Evolutionary conservation across 75 land plant species (phyloP).

Genomic region (Cunninghamia lanceolata): DNA sequence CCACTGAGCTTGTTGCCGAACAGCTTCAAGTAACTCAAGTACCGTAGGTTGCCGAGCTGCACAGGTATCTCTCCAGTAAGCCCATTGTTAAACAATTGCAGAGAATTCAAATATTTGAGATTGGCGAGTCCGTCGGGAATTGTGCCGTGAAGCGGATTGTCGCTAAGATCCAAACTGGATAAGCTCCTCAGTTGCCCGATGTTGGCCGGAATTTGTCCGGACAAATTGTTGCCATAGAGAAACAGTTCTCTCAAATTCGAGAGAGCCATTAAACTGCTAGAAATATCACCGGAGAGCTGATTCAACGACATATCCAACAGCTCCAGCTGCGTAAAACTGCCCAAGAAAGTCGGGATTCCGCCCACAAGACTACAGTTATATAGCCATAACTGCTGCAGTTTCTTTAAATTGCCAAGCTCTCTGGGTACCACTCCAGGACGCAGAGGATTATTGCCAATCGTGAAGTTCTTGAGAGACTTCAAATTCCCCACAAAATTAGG

Average conservation of each 20-base stretch:
- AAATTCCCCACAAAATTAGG: not conserved
- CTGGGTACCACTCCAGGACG: too few species aligned
- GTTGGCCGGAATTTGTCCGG: slow-evolving; percentile 41
- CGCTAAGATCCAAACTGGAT: not conserved
- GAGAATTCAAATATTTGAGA: not conserved
- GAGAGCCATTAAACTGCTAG: slow-evolving; percentile 18
- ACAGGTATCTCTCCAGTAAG: slow-evolving; percentile 16
- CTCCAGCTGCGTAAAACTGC: slow-evolving; percentile 21
- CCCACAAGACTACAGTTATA: too few species aligned
- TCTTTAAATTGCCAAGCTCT: too few species aligned
- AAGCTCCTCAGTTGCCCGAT: slow-evolving; percentile 16
- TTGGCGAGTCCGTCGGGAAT: slow-evolving; percentile 13
- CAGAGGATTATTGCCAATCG: too few species aligned
- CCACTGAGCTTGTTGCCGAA: too few species aligned
- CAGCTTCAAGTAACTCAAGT: too few species aligned
- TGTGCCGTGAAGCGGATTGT: slow-evolving; percentile 10
- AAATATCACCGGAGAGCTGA: slow-evolving; percentile 38
- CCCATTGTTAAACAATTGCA: slow-evolving; percentile 8
- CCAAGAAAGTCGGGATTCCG: slow-evolving; percentile 37
- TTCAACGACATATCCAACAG: slow-evolving; percentile 37
- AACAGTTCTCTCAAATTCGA: slow-evolving; percentile 16
- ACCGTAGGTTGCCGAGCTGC: too few species aligned
- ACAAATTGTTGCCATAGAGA: slow-evolving; percentile 38
- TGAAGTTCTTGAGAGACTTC: not conserved
- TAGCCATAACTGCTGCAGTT: too few species aligned